Evolutionary conservation across 2,329 filamentous ascomycete genomes (phyloP).

Genomic region (Pyricularia sp.): DNA sequence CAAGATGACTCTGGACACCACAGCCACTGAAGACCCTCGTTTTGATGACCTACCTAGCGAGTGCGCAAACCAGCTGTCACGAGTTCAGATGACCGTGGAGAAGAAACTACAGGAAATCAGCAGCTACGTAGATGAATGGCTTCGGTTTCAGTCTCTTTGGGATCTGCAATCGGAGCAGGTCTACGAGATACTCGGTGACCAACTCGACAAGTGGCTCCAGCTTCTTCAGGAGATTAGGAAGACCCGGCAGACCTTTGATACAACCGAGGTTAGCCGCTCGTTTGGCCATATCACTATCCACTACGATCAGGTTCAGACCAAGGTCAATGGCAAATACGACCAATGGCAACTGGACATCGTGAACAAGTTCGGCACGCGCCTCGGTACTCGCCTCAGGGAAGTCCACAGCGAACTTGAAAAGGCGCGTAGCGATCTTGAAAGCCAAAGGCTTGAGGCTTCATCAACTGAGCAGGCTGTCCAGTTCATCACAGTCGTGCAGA

Average conservation of each 20-base stretch:
- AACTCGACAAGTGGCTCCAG: slow-evolving; percentile 88
- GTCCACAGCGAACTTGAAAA: slow-evolving; percentile 88
- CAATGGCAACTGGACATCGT: slow-evolving; percentile 99
- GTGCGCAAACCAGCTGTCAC: slow-evolving; percentile 69
- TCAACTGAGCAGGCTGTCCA: slow-evolving; percentile 96
- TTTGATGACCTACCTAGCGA: slow-evolving; percentile 80
- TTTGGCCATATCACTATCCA: slow-evolving; percentile 95
- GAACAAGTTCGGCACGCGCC: slow-evolving; percentile 80
- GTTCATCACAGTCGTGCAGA: slow-evolving; percentile 96
- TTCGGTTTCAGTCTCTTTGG: slow-evolving; percentile 98
- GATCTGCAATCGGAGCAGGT: slow-evolving; percentile 94
- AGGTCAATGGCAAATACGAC: slow-evolving; percentile 98
- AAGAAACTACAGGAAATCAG: slow-evolving; percentile 72
- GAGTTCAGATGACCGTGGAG: slow-evolving; percentile 78
- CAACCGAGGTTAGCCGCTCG: slow-evolving; percentile 81
- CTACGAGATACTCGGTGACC: slow-evolving; percentile 83
- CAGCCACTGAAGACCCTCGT: slow-evolving; percentile 53
- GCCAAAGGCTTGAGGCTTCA: slow-evolving; percentile 83
- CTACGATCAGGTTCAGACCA: slow-evolving; percentile 97
- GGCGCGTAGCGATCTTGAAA: slow-evolving; percentile 81
- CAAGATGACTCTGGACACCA: slow-evolving; percentile 72
- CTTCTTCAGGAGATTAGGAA: slow-evolving; percentile 95
- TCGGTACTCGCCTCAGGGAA: slow-evolving; percentile 85
- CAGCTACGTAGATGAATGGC: slow-evolving; percentile 91
- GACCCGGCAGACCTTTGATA: slow-evolving; percentile 92